These are phyloP conservation scores for Bolboschoenoplectus hybrid DNA, from an alignment of 202 grass and related monocot genomes.

Conservation along the genomic window DNA sequence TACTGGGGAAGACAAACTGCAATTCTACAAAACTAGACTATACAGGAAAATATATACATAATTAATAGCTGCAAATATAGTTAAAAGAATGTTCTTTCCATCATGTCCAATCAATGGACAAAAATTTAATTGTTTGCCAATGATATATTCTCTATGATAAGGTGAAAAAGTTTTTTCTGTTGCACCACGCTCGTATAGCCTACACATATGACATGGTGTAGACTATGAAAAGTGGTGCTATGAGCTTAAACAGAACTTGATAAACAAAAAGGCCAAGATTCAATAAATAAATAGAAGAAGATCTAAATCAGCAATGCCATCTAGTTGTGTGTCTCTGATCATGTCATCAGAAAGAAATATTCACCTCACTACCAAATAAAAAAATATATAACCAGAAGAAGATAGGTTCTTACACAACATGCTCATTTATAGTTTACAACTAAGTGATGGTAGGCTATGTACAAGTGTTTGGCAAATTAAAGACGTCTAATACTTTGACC, in stretches of 20 bases:
- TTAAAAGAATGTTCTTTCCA: constrained; percentile 9
- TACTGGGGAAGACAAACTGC: background rate
- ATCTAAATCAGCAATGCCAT: background rate
- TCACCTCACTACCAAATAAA: background rate
- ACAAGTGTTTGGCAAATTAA: constrained; percentile 32
- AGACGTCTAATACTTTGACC: background rate
- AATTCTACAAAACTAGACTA: background rate
- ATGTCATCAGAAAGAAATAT: constrained; percentile 13
- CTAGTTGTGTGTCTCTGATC: background rate
- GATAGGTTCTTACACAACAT: constrained; percentile 27
- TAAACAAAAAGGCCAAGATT: background rate
- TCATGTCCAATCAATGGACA: constrained; percentile 10
- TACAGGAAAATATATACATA: background rate
- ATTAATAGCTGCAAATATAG: background rate
- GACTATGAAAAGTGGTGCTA: constrained; percentile 52
- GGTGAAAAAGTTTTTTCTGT: constrained; percentile 56
- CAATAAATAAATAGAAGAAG: background rate
- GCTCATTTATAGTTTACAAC: constrained; percentile 40
- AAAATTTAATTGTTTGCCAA: constrained; percentile 1
- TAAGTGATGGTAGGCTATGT: constrained; percentile 35
- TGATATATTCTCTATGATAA: constrained; percentile 38
- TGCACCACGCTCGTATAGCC: constrained; percentile 51
- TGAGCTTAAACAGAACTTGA: background rate
- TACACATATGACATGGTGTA: constrained; percentile 43
- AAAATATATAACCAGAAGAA: background rate